Conservation (phyloP, 345 rosid genomes). For the Psidium friedrichsthalianum region DNA sequence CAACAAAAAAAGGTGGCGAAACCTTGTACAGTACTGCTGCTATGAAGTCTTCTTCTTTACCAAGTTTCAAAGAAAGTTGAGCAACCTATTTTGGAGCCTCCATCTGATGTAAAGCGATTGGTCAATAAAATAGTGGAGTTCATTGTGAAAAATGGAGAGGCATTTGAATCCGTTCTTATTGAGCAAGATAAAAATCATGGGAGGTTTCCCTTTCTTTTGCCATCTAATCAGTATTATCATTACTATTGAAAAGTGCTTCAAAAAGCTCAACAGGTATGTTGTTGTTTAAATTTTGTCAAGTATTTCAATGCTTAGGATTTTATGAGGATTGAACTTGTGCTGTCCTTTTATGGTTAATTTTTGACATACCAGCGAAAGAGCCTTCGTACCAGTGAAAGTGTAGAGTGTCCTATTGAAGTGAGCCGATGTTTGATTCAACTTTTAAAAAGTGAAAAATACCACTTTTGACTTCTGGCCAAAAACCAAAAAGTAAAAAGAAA, state of each 20-base stretch:
- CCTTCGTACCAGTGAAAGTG: neutral
- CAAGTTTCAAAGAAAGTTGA: constrained; percentile 27
- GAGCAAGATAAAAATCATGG: constrained; percentile 76
- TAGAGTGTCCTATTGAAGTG: neutral
- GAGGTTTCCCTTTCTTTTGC: constrained; percentile 81
- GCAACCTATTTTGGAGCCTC: constrained; percentile 60
- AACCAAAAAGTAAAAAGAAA: neutral
- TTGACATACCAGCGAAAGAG: neutral
- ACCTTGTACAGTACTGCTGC: constrained; percentile 6
- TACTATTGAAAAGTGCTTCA: constrained; percentile 59
- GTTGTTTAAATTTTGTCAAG: neutral
- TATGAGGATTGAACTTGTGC: neutral
- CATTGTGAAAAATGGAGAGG: constrained; percentile 69
- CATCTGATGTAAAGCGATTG: constrained; percentile 71
- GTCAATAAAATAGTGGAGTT: constrained; percentile 92
- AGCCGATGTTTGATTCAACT: neutral
- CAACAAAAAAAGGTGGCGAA: constrained; percentile 30
- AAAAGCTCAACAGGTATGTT: constrained; percentile 61
- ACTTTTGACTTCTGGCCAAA: neutral
- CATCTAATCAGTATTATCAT: constrained; percentile 50
- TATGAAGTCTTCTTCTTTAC: constrained; percentile 22
- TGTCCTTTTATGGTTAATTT: neutral
- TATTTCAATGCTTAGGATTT: neutral
- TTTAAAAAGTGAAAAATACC: neutral
- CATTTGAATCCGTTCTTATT: constrained; percentile 72